These are phyloP conservation scores for Zymoseptoria brevis DNA, from an alignment of 2,329 filamentous ascomycete species.

Conservation along the genomic window DNA sequence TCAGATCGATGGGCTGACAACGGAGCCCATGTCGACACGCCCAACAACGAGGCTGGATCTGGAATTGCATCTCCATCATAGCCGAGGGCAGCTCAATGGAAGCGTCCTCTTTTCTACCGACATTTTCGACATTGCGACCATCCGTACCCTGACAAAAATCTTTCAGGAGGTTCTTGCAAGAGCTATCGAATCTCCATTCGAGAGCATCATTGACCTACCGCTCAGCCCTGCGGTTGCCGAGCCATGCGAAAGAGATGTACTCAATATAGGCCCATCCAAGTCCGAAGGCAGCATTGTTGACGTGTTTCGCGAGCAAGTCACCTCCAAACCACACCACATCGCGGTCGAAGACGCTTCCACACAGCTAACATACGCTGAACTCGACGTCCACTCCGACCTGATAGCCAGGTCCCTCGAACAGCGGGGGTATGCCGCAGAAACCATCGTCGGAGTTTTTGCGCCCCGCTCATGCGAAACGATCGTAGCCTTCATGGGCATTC, in stretches of 20 bases:
- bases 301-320: slow-evolving; percentile 1
- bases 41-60: slow-evolving; percentile 5
- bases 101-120: slow-evolving; percentile 1
- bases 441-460: slow-evolving; percentile 3
- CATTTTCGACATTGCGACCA: slow-evolving; percentile 6
- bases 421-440: slow-evolving; percentile 1
- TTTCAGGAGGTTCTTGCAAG: slow-evolving; percentile 5
- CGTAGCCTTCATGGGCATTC: slow-evolving; percentile 3
- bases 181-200: too few relatives aligned
- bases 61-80: slow-evolving; percentile 3
- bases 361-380: slow-evolving; percentile 1
- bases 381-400: not conserved
- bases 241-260: too few relatives aligned
- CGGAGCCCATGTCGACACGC: slow-evolving; percentile 1
- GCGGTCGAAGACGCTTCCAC: slow-evolving; percentile 2
- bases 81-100: not conserved
- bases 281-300: not conserved
- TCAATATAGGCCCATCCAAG: too few relatives aligned
- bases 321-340: not conserved
- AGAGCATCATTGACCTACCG: too few relatives aligned
- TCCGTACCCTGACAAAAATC: not conserved
- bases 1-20: slow-evolving; percentile 3
- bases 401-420: slow-evolving; percentile 1
- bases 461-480: not conserved
- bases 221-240: too few relatives aligned